Evolutionary conservation across 441 rosid genomes (phyloP).

Genomic region (Cnidoscolus chayamansa): DNA sequence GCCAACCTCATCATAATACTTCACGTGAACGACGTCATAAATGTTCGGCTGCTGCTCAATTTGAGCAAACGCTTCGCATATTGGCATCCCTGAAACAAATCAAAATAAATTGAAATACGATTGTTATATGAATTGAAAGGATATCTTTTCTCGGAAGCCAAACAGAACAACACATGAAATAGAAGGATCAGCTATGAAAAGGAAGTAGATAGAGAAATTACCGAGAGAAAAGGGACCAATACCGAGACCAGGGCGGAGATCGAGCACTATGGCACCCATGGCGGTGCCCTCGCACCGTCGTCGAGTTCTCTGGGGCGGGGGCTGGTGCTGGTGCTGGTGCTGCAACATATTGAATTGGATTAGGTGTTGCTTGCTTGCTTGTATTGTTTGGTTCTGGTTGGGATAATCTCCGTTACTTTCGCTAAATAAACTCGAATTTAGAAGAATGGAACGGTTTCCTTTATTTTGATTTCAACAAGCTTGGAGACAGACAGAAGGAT

Average conservation of each 20-base stretch:
- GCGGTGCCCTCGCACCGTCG: slow-evolving; percentile 96
- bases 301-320: slow-evolving; percentile 44
- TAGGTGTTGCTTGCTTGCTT: not conserved
- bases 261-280: slow-evolving; percentile 91
- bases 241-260: slow-evolving; percentile 91
- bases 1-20: slow-evolving; percentile 78
- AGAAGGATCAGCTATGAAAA: not conserved
- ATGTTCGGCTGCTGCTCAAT: slow-evolving; percentile 91
- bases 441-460: no score
- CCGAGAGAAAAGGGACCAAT: slow-evolving; percentile 89
- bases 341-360: slow-evolving; percentile 6
- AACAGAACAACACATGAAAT: not conserved
- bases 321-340: slow-evolving; percentile 41
- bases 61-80: slow-evolving; percentile 85
- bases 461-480: no score
- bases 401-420: no score
- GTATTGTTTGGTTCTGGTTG: no score
- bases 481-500: no score
- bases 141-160: not conserved
- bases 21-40: slow-evolving; percentile 91
- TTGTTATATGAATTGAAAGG: not conserved
- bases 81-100: slow-evolving; percentile 72
- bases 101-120: not conserved
- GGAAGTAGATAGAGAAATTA: slow-evolving; percentile 23
- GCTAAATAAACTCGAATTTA: no score